Conservation (phyloP, 768 basidiomycete species). For the Phylloporus rhodoxanthus region DNA sequence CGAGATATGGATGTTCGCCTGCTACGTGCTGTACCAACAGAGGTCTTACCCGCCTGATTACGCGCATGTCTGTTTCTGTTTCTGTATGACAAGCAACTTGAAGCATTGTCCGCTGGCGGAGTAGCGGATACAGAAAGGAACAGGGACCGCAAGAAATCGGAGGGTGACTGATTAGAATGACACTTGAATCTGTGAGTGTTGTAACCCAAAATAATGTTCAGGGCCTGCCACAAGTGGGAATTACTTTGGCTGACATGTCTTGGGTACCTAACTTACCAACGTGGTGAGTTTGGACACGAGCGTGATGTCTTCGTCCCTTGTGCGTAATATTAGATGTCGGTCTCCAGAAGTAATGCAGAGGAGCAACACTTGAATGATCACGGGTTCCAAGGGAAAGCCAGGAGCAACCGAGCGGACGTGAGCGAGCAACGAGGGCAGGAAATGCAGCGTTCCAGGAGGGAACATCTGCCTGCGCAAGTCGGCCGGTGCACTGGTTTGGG, state of each 20-base stretch:
- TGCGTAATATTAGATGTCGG: conserved; percentile 59
- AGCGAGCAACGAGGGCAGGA: conserved; percentile 46
- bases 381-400: conserved; percentile 53
- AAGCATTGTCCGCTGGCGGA: conserved; percentile 13
- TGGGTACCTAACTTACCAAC: conserved; percentile 43
- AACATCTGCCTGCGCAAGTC: neutral
- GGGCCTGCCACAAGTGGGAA: conserved; percentile 42
- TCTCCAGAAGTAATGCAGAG: conserved; percentile 58
- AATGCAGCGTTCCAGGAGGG: conserved; percentile 38
- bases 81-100: conserved; percentile 8
- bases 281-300: conserved; percentile 52
- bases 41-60: conserved; percentile 14
- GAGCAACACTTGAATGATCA: conserved; percentile 60
- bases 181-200: conserved; percentile 54
- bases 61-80: conserved; percentile 17
- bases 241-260: conserved; percentile 2
- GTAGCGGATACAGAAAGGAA: conserved; percentile 30
- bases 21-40: conserved; percentile 22
- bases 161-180: conserved; percentile 22
- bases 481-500: conserved; percentile 16
- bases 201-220: conserved; percentile 55
- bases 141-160: conserved; percentile 33
- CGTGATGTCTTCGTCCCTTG: conserved; percentile 58
- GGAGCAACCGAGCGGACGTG: conserved; percentile 41
- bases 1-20: conserved; percentile 23